Conservation (phyloP, 2,329 filamentous ascomycete species). For the Clonostachys byssicola region DNA sequence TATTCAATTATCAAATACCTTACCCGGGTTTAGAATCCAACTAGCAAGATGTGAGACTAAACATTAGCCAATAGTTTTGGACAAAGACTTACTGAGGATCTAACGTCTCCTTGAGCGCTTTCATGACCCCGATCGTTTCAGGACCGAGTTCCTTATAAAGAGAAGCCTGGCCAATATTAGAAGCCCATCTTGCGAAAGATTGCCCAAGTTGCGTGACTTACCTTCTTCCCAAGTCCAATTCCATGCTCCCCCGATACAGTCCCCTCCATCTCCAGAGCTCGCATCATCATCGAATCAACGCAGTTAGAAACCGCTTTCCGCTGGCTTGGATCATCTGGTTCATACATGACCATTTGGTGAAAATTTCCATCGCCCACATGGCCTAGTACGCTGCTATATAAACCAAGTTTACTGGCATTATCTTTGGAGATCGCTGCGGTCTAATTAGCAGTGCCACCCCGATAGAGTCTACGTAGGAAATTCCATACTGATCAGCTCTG, state of each 20-base stretch:
- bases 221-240: constrained; percentile 66
- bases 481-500: constrained; percentile 57
- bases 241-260: constrained; percentile 72
- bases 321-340: constrained; percentile 50
- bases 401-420: constrained; percentile 56
- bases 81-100: constrained; percentile 42
- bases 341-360: constrained; percentile 45
- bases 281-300: constrained; percentile 66
- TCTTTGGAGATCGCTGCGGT: constrained; percentile 56
- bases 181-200: background rate
- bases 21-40: constrained; percentile 67
- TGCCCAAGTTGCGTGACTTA: constrained; percentile 37
- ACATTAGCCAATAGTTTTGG: background rate
- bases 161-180: constrained; percentile 23
- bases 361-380: constrained; percentile 76
- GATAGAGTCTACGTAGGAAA: background rate
- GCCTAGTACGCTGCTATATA: constrained; percentile 64
- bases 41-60: constrained; percentile 13
- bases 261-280: constrained; percentile 66
- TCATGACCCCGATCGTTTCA: constrained; percentile 64
- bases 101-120: constrained; percentile 56
- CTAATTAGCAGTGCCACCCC: no score
- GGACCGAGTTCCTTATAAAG: constrained; percentile 60
- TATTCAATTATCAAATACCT: constrained; percentile 52
- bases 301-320: constrained; percentile 50